A percentile compares a stretch with the other conserved stretches of the same genome.
Conservation (phyloP, 495 filamentous ascomycete species). For the Friedmanniomyces endolithicus region DNA sequence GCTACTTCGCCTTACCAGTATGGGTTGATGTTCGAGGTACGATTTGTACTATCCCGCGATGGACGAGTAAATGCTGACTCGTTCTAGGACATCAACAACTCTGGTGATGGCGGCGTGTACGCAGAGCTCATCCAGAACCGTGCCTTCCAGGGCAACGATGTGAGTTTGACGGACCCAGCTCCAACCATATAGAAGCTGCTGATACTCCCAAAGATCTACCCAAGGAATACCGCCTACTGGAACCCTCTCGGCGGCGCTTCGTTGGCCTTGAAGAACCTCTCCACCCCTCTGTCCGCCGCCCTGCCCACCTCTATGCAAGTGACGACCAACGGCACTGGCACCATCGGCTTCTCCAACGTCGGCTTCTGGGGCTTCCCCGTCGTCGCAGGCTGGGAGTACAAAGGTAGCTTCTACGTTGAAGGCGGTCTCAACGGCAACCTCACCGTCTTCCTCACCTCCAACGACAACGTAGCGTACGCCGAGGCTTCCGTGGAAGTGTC, state of each 20-base stretch:
- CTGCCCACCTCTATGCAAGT: constrained; percentile 51
- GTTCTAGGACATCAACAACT: constrained; percentile 56
- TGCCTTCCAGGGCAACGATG: constrained; percentile 48
- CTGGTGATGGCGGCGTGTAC: constrained; percentile 65
- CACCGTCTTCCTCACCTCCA: constrained; percentile 35
- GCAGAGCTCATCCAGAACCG: constrained; percentile 62
- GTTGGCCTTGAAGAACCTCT: constrained; percentile 38
- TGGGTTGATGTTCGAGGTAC: constrained; percentile 49
- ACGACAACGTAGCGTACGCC: constrained; percentile 37
- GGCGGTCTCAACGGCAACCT: constrained; percentile 25
- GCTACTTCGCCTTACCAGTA: constrained; percentile 43
- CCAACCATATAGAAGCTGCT: background rate
- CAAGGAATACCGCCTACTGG: constrained; percentile 40
- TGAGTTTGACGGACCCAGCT: background rate
- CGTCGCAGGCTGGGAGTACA: constrained; percentile 19
- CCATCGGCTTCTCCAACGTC: constrained; percentile 21
- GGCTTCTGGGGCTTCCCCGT: constrained; percentile 22
- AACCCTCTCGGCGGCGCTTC: constrained; percentile 38
- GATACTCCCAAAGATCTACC: constrained; percentile 10
- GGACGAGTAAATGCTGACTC: background rate
- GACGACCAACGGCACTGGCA: constrained; percentile 9
- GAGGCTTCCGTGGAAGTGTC: constrained; percentile 31
- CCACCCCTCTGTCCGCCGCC: constrained; percentile 38
- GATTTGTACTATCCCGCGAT: background rate
- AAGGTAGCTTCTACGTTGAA: constrained; percentile 28